Evolutionary conservation across 2,329 filamentous ascomycete genomes (phyloP), one percentile per base, ranked within the genome.

Genomic region (Talaromyces sp.): DNA sequence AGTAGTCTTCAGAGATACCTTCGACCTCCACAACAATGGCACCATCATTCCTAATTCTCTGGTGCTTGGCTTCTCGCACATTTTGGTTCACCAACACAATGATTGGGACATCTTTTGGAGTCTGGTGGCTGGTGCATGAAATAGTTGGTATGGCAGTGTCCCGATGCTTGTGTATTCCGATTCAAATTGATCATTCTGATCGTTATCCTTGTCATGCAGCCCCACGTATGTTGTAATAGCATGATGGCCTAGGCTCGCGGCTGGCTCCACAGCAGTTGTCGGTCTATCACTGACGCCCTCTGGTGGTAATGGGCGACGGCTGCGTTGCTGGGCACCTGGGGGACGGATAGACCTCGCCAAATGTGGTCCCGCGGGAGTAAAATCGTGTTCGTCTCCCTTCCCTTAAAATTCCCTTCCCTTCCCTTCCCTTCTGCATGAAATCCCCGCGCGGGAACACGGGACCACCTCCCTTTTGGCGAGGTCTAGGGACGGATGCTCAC

Each of bases 131-230:
- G 52, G 53, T 5, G 53, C 35, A 30, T 58, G 56, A 9, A 60
- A 36, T 20, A 58, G 37, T 24, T 60, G 57, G 36, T 56, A 60
- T 11, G 48, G 35, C 3, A 60, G 46, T 1, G 49, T 55, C 27
- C 52, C 46, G 8, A 39, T 43, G 19, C 49, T 39, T 24, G 49
- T n/a, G 22, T 48, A 57, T 17, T 51, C 41, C 7, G 5, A 4
- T n/a, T 57, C 47, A 4, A 41, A 29, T 5, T 57, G 24, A 22
- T 54, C 51, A 17, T 11, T 11, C 1, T 22, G 24, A 4, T 33
- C n/a, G 9, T 36, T 30, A 3, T 22, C 22, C 3, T 44, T 6
- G 5, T 10, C 11, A 2, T 44, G 11, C 4, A 33, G 24, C 11
- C 32, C 50, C 13, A 53, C n/a, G 36, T 53, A 53, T 2, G 39